Evolutionary conservation across 495 filamentous ascomycete genomes (phyloP).

Genomic region (Penicillium atrosanguineum): DNA sequence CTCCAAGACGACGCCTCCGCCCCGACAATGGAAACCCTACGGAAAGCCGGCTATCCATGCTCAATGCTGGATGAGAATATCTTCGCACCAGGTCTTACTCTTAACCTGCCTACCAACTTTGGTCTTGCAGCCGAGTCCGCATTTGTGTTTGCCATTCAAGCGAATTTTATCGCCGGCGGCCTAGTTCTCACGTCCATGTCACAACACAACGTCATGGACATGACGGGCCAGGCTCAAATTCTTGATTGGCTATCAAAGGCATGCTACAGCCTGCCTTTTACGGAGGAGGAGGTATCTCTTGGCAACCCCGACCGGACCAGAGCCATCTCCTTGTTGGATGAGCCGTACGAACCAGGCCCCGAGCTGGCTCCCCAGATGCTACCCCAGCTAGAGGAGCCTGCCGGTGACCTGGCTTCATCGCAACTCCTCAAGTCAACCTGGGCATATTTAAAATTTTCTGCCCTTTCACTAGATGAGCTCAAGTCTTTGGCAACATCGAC

Average conservation of each 20-base stretch:
- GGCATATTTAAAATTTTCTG: constrained; percentile 8
- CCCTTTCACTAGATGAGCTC: constrained; percentile 31
- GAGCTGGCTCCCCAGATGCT: constrained; percentile 34
- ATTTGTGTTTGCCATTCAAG: constrained; percentile 52
- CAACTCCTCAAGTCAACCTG: neutral
- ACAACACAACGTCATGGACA: constrained; percentile 53
- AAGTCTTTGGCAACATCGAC: constrained; percentile 39
- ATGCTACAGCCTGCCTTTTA: constrained; percentile 45
- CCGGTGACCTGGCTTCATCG: neutral
- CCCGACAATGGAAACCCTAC: constrained; percentile 41
- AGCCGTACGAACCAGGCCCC: constrained; percentile 27
- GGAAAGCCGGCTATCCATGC: constrained; percentile 51
- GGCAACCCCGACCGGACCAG: constrained; percentile 45
- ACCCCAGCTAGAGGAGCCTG: constrained; percentile 9
- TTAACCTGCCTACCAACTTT: constrained; percentile 24
- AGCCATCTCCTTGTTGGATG: constrained; percentile 42
- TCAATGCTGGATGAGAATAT: constrained; percentile 39
- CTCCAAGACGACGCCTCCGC: constrained; percentile 29
- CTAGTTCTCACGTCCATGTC: constrained; percentile 45
- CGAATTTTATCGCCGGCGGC: constrained; percentile 50
- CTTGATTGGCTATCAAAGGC: constrained; percentile 54
- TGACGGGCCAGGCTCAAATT: constrained; percentile 50
- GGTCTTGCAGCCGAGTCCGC: constrained; percentile 20
- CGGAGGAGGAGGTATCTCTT: constrained; percentile 37
- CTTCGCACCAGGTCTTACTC: constrained; percentile 46